These are phyloP conservation scores for Phytophthora agathidicida DNA, from an alignment of 352 stramenopile genomes.

Conservation along the genomic window DNA sequence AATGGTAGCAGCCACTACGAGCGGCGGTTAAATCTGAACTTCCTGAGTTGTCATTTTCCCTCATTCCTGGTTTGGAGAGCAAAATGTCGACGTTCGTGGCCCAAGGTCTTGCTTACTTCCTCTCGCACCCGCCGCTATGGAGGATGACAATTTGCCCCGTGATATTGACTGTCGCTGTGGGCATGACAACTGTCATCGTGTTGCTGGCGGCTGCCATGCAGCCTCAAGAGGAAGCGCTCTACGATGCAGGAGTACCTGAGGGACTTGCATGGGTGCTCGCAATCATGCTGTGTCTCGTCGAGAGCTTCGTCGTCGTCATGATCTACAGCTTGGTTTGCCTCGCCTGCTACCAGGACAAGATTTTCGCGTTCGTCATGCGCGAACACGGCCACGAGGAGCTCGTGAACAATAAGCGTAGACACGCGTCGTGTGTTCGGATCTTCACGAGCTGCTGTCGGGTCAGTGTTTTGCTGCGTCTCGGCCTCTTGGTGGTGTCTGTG, in stretches of 20 bases:
- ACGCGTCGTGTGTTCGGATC: constrained; percentile 44
- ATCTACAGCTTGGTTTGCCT: constrained; percentile 56
- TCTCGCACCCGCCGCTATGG: constrained; percentile 57
- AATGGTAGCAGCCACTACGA: constrained; percentile 9
- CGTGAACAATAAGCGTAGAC: constrained; percentile 39
- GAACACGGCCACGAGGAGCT: constrained; percentile 47
- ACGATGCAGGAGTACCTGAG: constrained; percentile 40
- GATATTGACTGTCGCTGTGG: constrained; percentile 51
- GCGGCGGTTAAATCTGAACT: constrained; percentile 9
- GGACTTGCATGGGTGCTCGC: constrained; percentile 53
- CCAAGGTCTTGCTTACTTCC: constrained; percentile 48
- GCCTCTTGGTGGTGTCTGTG: constrained; percentile 51
- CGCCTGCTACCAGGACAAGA: constrained; percentile 56
- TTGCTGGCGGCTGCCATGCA: constrained; percentile 46
- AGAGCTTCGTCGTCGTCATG: constrained; percentile 62
- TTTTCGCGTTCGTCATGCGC: constrained; percentile 58
- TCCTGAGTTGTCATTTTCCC: constrained; percentile 11
- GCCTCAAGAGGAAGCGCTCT: constrained; percentile 47
- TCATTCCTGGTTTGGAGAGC: constrained; percentile 8
- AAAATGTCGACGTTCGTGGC: constrained; percentile 41
- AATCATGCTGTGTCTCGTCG: constrained; percentile 58
- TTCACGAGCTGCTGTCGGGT: constrained; percentile 54
- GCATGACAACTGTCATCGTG: constrained; percentile 47
- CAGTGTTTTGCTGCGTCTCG: constrained; percentile 45
- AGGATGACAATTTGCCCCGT: constrained; percentile 50